Conservation (phyloP, 371 early-diverging fungal genomes). For the Quaeritorhiza haematococci region DNA sequence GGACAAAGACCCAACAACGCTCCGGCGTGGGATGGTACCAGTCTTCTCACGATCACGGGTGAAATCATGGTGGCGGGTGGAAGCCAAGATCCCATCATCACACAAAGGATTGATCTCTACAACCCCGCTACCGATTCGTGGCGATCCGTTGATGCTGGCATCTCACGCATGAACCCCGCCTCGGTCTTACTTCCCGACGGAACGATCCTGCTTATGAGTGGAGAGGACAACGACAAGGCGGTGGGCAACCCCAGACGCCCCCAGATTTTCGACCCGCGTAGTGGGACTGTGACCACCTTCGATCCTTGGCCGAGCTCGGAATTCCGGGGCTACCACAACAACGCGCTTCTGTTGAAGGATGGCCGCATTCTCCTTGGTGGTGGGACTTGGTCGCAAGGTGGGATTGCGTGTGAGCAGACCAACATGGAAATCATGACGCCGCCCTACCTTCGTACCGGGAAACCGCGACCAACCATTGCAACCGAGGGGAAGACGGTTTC, state of each 20-base stretch:
- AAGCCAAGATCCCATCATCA: too few relatives aligned
- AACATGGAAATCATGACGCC: conserved; percentile 12
- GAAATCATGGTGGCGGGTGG: conserved; percentile 8
- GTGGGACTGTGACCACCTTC: neutral
- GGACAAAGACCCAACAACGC: conserved; percentile 4
- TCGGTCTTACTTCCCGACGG: conserved; percentile 11
- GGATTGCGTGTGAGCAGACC: conserved; percentile 11
- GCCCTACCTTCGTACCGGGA: conserved; percentile 9
- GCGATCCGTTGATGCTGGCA: neutral
- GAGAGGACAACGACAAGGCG: conserved; percentile 1
- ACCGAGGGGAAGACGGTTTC: too few relatives aligned
- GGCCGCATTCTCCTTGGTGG: conserved; percentile 12
- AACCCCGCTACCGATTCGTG: neutral
- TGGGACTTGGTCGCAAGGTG: conserved; percentile 1
- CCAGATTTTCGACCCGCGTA: neutral
- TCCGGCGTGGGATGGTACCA: conserved; percentile 1
- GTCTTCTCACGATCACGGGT: neutral
- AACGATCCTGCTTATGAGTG: conserved; percentile 6
- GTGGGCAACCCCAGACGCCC: neutral
- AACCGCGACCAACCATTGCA: too few relatives aligned
- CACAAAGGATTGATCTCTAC: conserved; percentile 5
- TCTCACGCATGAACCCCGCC: conserved; percentile 7
- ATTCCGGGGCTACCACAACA: conserved; percentile 7
- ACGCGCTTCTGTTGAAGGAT: conserved; percentile 7
- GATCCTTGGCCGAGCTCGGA: neutral